phyloP scores from a whole-genome alignment of 768 basidiomycete genomes.

The Artomyces pyxidatus region DNA sequence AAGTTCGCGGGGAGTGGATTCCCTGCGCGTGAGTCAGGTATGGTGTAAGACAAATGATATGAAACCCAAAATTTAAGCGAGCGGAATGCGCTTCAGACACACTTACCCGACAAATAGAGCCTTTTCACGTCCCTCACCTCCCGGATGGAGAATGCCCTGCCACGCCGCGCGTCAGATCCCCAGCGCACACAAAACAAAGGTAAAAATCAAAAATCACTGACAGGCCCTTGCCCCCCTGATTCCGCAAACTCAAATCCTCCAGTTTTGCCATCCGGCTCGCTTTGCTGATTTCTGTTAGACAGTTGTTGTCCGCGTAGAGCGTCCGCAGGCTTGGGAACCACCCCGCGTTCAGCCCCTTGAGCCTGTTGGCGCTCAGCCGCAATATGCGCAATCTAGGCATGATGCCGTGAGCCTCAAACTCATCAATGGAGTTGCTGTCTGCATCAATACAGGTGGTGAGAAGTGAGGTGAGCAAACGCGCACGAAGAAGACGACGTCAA shows the following conservation, averaged over 20 bases:
- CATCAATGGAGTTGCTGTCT: conserved; percentile 68
- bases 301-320: conserved; percentile 88
- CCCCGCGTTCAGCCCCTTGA: conserved; percentile 53
- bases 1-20: conserved; percentile 58
- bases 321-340: conserved; percentile 70
- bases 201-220: conserved; percentile 37
- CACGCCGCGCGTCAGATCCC: conserved; percentile 15
- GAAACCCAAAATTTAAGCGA: conserved; percentile 3
- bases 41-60: conserved; percentile 15
- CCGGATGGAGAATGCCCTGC: conserved; percentile 38
- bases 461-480: conserved; percentile 10
- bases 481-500: conserved; percentile 2
- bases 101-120: conserved; percentile 88
- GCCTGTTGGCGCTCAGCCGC: conserved; percentile 74
- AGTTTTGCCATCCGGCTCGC: conserved; percentile 57
- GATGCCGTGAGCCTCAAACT: conserved; percentile 42
- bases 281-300: conserved; percentile 41
- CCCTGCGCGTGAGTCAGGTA: conserved; percentile 37
- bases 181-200: background rate
- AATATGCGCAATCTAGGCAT: conserved; percentile 77
- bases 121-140: conserved; percentile 90
- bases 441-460: conserved; percentile 7
- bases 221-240: conserved; percentile 73
- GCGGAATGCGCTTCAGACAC: background rate
- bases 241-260: conserved; percentile 87